phyloP scores from a whole-genome alignment of 1,284 basidiomycete genomes.

The Puccinia coronata region DNA sequence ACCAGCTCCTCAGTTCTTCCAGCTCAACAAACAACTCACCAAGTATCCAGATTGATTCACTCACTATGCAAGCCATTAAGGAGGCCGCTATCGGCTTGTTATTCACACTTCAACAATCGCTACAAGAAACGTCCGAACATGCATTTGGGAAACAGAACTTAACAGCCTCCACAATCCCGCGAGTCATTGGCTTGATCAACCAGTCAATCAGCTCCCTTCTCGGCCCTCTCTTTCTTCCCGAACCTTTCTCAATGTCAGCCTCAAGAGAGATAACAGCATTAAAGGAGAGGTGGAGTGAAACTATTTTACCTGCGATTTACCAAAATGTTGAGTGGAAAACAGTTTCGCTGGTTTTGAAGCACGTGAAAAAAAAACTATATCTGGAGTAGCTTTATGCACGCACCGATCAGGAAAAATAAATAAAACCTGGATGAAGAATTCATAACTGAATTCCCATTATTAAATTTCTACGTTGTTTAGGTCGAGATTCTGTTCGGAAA shows the following conservation, averaged over 20 bases:
- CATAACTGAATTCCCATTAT: neutral
- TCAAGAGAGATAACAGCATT: neutral
- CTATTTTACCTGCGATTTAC: constrained; percentile 7
- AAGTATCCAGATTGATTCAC: neutral
- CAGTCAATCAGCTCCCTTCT: constrained; percentile 15
- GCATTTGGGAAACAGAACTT: neutral
- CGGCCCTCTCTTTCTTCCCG: constrained; percentile 11
- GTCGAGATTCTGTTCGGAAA: neutral
- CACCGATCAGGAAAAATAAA: too few relatives aligned
- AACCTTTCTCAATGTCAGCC: neutral
- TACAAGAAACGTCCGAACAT: neutral
- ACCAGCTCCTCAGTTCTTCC: constrained; percentile 14
- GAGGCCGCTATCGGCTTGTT: constrained; percentile 24
- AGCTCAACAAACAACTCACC: neutral
- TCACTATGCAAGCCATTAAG: constrained; percentile 16
- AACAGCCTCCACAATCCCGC: neutral
- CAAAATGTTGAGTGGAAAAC: constrained; percentile 21
- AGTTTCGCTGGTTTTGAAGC: neutral
- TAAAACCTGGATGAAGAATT: too few relatives aligned
- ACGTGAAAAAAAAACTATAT: too few relatives aligned
- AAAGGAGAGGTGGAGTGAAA: neutral
- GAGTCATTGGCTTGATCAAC: neutral
- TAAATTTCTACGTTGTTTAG: too few relatives aligned
- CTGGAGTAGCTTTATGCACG: neutral
- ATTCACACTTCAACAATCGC: neutral